phyloP scores from a whole-genome alignment of 306 rosid genomes.

The Cicer yamashitae region DNA sequence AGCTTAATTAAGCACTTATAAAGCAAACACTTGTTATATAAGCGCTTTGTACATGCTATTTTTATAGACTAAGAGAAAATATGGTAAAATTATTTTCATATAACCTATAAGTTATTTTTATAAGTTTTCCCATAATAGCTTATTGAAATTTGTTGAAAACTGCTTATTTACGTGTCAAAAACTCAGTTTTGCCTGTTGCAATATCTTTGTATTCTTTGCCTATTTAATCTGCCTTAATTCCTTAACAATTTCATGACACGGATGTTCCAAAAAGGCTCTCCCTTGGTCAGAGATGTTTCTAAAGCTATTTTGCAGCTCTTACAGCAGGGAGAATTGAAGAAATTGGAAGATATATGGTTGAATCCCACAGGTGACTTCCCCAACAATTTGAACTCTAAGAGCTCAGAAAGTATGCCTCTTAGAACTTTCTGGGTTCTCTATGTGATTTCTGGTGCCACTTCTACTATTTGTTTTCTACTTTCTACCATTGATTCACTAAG shows the following conservation, averaged over 20 bases:
- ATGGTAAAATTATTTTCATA: too few species aligned
- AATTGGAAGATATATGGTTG: conserved; percentile 55
- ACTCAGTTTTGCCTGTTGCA: conserved; percentile 9
- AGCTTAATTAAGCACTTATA: too few species aligned
- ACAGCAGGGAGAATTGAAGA: conserved; percentile 51
- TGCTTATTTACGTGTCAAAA: too few species aligned
- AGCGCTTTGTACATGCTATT: too few species aligned
- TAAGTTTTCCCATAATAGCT: too few species aligned
- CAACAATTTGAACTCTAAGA: conserved; percentile 13
- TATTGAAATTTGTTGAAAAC: too few species aligned
- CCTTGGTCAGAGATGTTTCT: conserved; percentile 65
- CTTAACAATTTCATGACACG: conserved; percentile 43
- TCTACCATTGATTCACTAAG: conserved; percentile 35
- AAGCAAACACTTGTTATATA: too few species aligned
- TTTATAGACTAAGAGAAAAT: too few species aligned
- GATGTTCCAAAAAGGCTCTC: conserved; percentile 80
- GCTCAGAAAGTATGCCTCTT: conserved; percentile 49
- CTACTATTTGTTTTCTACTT: conserved; percentile 57
- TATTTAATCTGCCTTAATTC: neutral
- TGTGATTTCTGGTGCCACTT: conserved; percentile 58
- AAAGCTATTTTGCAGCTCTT: conserved; percentile 56
- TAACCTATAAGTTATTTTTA: too few species aligned
- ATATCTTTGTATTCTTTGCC: neutral
- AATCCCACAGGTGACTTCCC: conserved; percentile 39
- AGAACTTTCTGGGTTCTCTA: conserved; percentile 64